Base-by-base conservation (phyloP, 805 yeast genomes). In the Saturnispora sekii region DNA sequence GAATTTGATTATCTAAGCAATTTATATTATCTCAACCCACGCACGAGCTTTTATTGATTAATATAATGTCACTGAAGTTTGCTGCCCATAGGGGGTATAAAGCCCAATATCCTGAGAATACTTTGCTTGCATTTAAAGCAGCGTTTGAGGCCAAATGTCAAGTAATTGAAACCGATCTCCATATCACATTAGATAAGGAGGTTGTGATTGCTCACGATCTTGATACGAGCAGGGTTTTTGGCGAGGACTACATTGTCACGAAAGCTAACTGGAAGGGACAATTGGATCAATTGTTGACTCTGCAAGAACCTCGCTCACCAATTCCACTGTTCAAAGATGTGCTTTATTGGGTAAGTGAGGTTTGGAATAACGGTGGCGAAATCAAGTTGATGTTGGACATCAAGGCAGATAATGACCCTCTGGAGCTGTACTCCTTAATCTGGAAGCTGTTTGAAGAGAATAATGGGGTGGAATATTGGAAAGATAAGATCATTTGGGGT, bases 341-440 rank as follows among this genome's bases (percentile, higher is more conserved):
- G 0, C 48, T 67, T 7, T 36, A 47, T 7, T 67, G 70, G 70
- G 49, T 59, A 40, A 70, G 71, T 55, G 72, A 52, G 63, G 66
- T 58, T 66, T 61, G 53, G 66, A 68, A 40, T 54, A 60, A 50
- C 58, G 61, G 41, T 65, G 69, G 43, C 11, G 30, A 34, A 54
- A 66, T 57, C 65, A 69, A 62, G 68, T 65, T 53, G 67, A 63
- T 65, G 67, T 49, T 65, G 35, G 69, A 65, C 48, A 57, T 65
- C 29, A 65, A 65, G 47, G 37, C 53, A 1, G 65, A 55, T 42
- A 59, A 57, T 46, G 57, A 62, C 28, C 64, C 66, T 1, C 43
- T 46, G 10, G 10, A 38, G n/a, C 48, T 67, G 12, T 54, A 52
- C 32, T 53, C 51, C 2, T 35, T 58, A 28, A 48, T 67, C 21